A percentile compares a stretch with the other conserved stretches of the same genome.
Conservation (phyloP, 768 basidiomycete genomes). For the Leccinum longicurvipes region DNA sequence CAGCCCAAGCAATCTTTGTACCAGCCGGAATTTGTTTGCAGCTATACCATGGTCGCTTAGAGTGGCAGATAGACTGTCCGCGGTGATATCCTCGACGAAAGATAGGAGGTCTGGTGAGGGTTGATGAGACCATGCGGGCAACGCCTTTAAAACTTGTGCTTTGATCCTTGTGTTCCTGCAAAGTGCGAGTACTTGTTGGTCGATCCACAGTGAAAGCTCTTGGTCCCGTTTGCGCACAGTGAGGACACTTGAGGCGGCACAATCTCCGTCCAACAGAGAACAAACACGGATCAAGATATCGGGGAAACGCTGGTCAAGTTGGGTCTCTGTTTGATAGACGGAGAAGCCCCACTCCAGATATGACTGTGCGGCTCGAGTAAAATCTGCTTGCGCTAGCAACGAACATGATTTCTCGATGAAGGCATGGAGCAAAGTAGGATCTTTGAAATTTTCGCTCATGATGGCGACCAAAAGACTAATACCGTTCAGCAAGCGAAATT, state of each 20-base stretch:
- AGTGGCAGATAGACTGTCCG: conserved; percentile 47
- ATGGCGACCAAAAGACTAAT: conserved; percentile 73
- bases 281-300: conserved; percentile 69
- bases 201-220: conserved; percentile 63
- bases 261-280: conserved; percentile 56
- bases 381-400: conserved; percentile 64
- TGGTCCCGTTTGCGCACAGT: conserved; percentile 35
- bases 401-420: conserved; percentile 65
- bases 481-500: conserved; percentile 68
- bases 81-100: conserved; percentile 44
- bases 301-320: conserved; percentile 52
- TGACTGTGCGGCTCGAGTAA: conserved; percentile 67
- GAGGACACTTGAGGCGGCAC: conserved; percentile 30
- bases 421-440: conserved; percentile 59
- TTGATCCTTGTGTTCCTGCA: conserved; percentile 37
- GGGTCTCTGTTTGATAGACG: conserved; percentile 39
- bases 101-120: conserved; percentile 46
- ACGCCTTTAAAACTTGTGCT: conserved; percentile 48
- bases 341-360: conserved; percentile 76
- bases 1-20: conserved; percentile 57
- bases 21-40: conserved; percentile 76
- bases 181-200: conserved; percentile 47
- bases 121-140: conserved; percentile 75
- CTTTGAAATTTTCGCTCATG: conserved; percentile 50
- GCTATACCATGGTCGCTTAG: conserved; percentile 59